A percentile compares a stretch with the other conserved stretches of the same genome.
phyloP scores from a whole-genome alignment of 2,329 filamentous ascomycete species.

The Botrytis cinerea region DNA sequence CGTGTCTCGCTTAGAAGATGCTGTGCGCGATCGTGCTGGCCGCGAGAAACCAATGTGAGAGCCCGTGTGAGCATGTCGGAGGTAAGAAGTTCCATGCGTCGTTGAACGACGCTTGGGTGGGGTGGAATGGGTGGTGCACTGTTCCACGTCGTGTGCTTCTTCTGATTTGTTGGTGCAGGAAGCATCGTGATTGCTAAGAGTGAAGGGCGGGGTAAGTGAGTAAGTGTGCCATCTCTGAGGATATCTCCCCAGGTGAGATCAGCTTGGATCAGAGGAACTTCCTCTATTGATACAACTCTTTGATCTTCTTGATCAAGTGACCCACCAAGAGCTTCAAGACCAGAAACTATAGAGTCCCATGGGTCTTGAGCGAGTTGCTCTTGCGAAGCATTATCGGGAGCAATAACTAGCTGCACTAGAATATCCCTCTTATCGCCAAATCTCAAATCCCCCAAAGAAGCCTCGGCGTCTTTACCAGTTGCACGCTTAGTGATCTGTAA shows the following conservation, averaged over 20 bases:
- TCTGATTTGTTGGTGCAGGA: conserved; percentile 60
- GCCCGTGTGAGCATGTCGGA: conserved; percentile 97
- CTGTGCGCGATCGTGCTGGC: conserved; percentile 90
- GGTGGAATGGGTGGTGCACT: conserved; percentile 83
- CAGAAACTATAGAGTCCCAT: conserved; percentile 97
- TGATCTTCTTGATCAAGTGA: conserved; percentile 84
- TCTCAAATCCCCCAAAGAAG: conserved; percentile 83
- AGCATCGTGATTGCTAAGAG: conserved; percentile 95
- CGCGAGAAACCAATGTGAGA: conserved; percentile 83
- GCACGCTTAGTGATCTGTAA: conserved; percentile 95
- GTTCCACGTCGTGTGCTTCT: conserved; percentile 64
- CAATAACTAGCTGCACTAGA: conserved; percentile 88
- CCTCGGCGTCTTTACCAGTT: conserved; percentile 91
- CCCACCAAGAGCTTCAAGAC: conserved; percentile 88
- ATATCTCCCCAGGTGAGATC: conserved; percentile 94
- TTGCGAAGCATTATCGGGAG: conserved; percentile 75
- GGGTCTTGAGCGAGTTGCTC: conserved; percentile 89
- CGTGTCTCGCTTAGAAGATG: conserved; percentile 91
- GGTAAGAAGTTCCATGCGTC: conserved; percentile 95
- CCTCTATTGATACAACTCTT: conserved; percentile 82
- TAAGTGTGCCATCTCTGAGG: conserved; percentile 80
- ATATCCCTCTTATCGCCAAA: conserved; percentile 96
- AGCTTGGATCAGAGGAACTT: conserved; percentile 91
- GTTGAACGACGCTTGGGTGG: conserved; percentile 91
- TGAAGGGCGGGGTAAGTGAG: conserved; percentile 85